Evolutionary conservation across 352 stramenopile species (phyloP), one percentile per base, ranked within the genome.

Genomic region (Globisporangium abappressorium): DNA sequence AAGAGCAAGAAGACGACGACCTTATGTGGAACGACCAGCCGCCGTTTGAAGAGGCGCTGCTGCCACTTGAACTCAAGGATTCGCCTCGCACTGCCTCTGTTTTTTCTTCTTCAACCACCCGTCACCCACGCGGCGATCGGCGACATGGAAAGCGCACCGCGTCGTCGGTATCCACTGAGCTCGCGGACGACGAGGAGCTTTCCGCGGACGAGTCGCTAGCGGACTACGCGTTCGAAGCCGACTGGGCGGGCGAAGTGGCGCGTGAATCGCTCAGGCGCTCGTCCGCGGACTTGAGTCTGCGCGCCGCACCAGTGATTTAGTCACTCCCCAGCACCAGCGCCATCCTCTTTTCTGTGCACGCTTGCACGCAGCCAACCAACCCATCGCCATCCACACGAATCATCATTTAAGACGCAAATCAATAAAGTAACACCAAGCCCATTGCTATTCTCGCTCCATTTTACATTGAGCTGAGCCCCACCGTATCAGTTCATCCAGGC

Each of bases 181-280:
- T 65, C 20, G 47, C 53, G 18, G 66, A 68, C 1, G 67, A 69
- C 15, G 67, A 79, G n/a, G 49, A 43, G 38, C 68, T 78, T 28
- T 49, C 72, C 4, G 67, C 71, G 51, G 74, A 82, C 38, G 64
- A 64, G 18, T 93, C 87, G 12, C 69, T 95, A 24, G 82, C 87
- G 8, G 82, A 78, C 62, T 77, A 87, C 57, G 87, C 85, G 14
- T 95, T 95, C 64, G 85, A 92, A 74, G 85, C 81, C 20, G 87
- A 95, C 75, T 95, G 87, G 87, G 77, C 68, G 43, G 70, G 66
- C 24, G 81, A 93, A 58, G 38, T 70, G n/a, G 47, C 49, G 26
- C 58, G 22, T 15, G 36, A 30, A 55, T 60, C 64, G 20, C 28
- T 54, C 6, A 59, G 20, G 34, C 34, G 65, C 24, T 55, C 47